A percentile compares a stretch with the other conserved stretches of the same genome.
Evolutionary conservation across 805 yeast genomes (phyloP).

Genomic region (Tetrapisispora arboricola): DNA sequence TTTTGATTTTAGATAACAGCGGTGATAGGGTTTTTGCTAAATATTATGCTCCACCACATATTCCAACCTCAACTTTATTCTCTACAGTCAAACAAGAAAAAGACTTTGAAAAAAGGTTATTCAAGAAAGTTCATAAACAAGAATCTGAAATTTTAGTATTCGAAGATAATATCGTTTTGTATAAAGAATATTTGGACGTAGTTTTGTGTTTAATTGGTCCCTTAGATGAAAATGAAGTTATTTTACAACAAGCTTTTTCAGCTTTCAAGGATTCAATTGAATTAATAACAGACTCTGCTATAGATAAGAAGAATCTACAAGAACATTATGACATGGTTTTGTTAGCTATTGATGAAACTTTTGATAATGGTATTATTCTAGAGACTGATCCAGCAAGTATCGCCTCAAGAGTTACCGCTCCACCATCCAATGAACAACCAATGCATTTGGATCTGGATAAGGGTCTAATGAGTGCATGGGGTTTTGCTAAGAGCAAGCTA

Average conservation of each 20-base stretch:
- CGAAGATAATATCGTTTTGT: constrained; percentile 73
- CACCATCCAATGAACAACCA: constrained; percentile 60
- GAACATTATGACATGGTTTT: constrained; percentile 81
- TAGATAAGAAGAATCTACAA: constrained; percentile 69
- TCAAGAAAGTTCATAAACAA: constrained; percentile 67
- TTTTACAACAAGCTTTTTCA: constrained; percentile 62
- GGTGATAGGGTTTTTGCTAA: constrained; percentile 78
- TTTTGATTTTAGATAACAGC: constrained; percentile 68
- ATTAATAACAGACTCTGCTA: constrained; percentile 49
- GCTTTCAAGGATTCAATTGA: constrained; percentile 78
- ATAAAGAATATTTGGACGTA: constrained; percentile 74
- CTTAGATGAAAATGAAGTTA: constrained; percentile 75
- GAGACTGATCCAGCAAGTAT: constrained; percentile 84
- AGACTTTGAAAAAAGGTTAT: constrained; percentile 64
- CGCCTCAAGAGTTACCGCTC: constrained; percentile 82
- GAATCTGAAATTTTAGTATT: constrained; percentile 71
- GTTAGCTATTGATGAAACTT: constrained; percentile 80
- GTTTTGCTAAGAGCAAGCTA: constrained; percentile 71
- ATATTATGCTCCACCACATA: constrained; percentile 64
- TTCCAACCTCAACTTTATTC: constrained; percentile 21
- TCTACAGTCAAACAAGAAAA: constrained; percentile 52
- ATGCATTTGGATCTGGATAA: constrained; percentile 61
- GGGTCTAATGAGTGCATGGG: constrained; percentile 75
- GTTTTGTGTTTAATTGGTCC: constrained; percentile 58
- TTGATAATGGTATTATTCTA: constrained; percentile 87